These are phyloP conservation scores for Mrakiaceae sp. DNA, from an alignment of 1,284 basidiomycete species.

Conservation along the genomic window DNA sequence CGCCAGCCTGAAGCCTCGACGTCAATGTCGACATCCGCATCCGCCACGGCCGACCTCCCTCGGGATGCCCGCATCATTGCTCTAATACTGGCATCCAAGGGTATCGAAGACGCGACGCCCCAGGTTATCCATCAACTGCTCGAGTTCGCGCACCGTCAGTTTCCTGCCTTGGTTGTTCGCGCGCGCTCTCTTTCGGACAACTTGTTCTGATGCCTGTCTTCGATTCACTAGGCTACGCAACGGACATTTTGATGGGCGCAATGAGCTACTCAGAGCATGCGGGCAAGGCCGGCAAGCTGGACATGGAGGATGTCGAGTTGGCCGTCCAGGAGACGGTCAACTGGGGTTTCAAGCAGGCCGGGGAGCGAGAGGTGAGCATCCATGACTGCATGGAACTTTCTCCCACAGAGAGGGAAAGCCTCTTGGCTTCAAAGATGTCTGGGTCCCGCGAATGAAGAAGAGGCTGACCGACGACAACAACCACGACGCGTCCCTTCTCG, in stretches of 20 bases:
- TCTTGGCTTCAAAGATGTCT: too few species aligned
- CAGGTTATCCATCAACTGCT: slow-evolving; percentile 36
- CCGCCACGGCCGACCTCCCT: slow-evolving; percentile 22
- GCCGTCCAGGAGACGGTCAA: slow-evolving; percentile 37
- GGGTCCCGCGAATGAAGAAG: too few species aligned
- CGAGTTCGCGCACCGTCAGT: slow-evolving; percentile 38
- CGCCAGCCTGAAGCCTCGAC: not conserved
- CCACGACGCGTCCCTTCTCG: not conserved
- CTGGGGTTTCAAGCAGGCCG: slow-evolving; percentile 30
- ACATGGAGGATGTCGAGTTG: slow-evolving; percentile 35
- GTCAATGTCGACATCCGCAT: not conserved
- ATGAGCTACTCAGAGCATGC: slow-evolving; percentile 38
- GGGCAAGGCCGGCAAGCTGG: slow-evolving; percentile 17
- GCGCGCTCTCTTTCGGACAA: not conserved
- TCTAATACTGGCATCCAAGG: slow-evolving; percentile 34
- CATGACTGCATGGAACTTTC: too few species aligned
- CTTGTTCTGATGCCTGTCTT: not conserved
- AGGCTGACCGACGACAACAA: too few species aligned
- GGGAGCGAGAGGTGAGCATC: slow-evolving; percentile 34
- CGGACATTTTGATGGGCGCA: slow-evolving; percentile 36
- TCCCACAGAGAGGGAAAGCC: too few species aligned
- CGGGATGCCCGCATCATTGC: slow-evolving; percentile 38
- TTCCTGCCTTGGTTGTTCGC: not conserved
- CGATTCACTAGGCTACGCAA: slow-evolving; percentile 32
- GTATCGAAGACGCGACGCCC: slow-evolving; percentile 35